Base-by-base conservation (phyloP, 140 eudicot genomes). In the Anethum foeniculum region DNA sequence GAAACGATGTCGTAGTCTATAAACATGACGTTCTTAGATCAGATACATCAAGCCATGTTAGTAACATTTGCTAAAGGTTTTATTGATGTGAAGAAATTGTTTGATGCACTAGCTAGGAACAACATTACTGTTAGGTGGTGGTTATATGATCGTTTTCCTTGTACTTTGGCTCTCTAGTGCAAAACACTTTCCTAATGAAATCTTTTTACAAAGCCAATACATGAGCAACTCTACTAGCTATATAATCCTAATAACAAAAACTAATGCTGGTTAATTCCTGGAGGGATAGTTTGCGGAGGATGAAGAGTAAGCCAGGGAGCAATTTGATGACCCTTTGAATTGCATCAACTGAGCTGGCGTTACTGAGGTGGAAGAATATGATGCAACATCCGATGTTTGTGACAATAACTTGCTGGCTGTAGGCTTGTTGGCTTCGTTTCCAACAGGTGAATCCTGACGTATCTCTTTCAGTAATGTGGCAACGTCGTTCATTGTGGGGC, bases 401-500 rank as follows among this genome's bases (percentile, higher is more conserved):
- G 83, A 84, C 44, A 79, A 62, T 5, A 82, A 44, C 36, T 87
- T 81, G 69, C 60, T 79, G 75, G 84, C 25, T 30, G 74, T 32
- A 71, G 88, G 83, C 86, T 90, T 91, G 19, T 87, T 86, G 39
- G 82, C 85, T 48, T 91, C 91, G 32, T 81, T 83, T 23, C 82
- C 85, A 39, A 78, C 67, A 16, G 87, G 47, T 4, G 85, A 83
- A 71, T 93, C 96, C 10, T 93, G 96, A 58, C 91, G 74, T 15
- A 93, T 88, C 77, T 90, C 98, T 77, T 83, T 84, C 82, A 94
- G 71, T 21, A 94, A 81, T 1, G 93, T 97, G 71, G 88, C 98
- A 4, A 94, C 97, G 19, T 94, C 98, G 81, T 92, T 94, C 98
- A 94, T 92, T 39, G 91, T 86, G 21, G 98, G 98, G 2, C 98